Conservation (phyloP, 768 basidiomycete genomes). For the Cubamyces sp. region DNA sequence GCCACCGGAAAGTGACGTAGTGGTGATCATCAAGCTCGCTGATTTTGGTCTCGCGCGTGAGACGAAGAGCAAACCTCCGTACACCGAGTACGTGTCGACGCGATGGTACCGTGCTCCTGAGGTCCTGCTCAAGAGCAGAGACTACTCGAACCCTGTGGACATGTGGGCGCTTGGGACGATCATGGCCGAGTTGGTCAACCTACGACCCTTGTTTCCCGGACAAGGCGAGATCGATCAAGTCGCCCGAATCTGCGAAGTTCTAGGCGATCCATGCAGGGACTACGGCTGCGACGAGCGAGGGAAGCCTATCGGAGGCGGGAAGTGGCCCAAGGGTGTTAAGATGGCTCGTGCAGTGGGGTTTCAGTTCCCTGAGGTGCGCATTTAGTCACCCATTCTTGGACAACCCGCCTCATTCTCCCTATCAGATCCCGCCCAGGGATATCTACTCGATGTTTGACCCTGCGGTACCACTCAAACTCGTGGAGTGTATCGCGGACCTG, state of each 20-base stretch:
- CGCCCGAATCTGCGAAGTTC: conserved; percentile 84
- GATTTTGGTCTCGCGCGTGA: conserved; percentile 97
- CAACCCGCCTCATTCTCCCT: conserved; percentile 20
- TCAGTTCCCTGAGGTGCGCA: conserved; percentile 80
- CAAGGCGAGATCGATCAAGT: conserved; percentile 93
- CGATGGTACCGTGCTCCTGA: conserved; percentile 99
- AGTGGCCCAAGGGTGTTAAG: conserved; percentile 83
- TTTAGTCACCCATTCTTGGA: conserved; percentile 12
- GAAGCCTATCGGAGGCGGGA: conserved; percentile 79
- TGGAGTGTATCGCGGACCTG: conserved; percentile 91
- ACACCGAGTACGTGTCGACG: conserved; percentile 99
- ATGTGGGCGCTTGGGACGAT: conserved; percentile 99
- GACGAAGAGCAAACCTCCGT: conserved; percentile 85
- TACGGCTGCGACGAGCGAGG: conserved; percentile 79
- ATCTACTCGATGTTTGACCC: conserved; percentile 77
- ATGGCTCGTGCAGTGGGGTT: conserved; percentile 89
- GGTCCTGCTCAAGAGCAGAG: conserved; percentile 85
- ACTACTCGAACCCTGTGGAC: conserved; percentile 97
- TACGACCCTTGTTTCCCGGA: conserved; percentile 95
- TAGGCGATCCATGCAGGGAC: conserved; percentile 87
- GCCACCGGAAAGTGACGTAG: conserved; percentile 88
- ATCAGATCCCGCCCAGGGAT: conserved; percentile 66
- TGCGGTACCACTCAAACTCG: conserved; percentile 73
- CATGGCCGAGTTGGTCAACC: conserved; percentile 94
- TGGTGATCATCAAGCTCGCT: conserved; percentile 95